A percentile compares a stretch with the other conserved stretches of the same genome.
phyloP scores from a whole-genome alignment of 345 rosid species.

The Brassica napus region Da-Ae NC_063445.1:4044001-4044500 shows the following conservation, averaged over 20 bases:
- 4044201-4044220: constrained; percentile 63
- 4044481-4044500: not conserved
- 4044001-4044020: constrained; percentile 76
- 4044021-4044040: constrained; percentile 65
- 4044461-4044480: not conserved
- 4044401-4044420: constrained; percentile 33
- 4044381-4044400: not conserved
- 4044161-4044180: constrained; percentile 70
- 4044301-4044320: not conserved
- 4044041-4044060: constrained; percentile 80
- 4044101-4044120: constrained; percentile 82
- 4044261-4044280: not conserved
- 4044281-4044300: not conserved
- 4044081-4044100: constrained; percentile 71
- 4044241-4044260: constrained; percentile 20
- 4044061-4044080: constrained; percentile 74
- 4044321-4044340: constrained; percentile 51
- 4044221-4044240: constrained; percentile 64
- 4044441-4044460: constrained; percentile 12
- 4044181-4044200: constrained; percentile 82
- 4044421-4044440: constrained; percentile 20
- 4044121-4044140: constrained; percentile 56
- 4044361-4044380: not conserved
- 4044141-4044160: constrained; percentile 56
- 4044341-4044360: constrained; percentile 63